These are phyloP conservation scores for Eutrema yunnanense DNA, from an alignment of 345 rosid genomes.

Conservation along the genomic window DNA sequence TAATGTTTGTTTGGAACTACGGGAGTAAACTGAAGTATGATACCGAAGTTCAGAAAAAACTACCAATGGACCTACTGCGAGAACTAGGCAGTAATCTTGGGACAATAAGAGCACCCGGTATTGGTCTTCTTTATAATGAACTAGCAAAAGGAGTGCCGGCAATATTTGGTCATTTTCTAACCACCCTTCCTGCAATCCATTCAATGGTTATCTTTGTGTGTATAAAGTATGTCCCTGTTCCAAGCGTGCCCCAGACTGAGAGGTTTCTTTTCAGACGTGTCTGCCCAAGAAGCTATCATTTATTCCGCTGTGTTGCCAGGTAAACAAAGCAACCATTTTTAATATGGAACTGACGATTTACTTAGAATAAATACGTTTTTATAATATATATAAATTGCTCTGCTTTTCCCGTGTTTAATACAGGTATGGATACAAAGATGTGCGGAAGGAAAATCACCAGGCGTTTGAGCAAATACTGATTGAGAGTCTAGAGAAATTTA, in stretches of 20 bases:
- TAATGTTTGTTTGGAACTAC: conserved; percentile 92
- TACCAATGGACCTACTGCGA: conserved; percentile 85
- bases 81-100: conserved; percentile 93
- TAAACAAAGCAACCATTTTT: conserved; percentile 24
- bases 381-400: background rate
- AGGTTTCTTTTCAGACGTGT: conserved; percentile 95
- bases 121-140: conserved; percentile 92
- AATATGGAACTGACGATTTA: background rate
- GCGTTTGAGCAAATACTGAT: conserved; percentile 90
- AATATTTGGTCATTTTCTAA: conserved; percentile 91
- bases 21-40: conserved; percentile 97
- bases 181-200: conserved; percentile 96
- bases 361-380: background rate
- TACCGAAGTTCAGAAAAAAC: conserved; percentile 93
- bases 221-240: conserved; percentile 95
- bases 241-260: conserved; percentile 87
- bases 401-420: background rate
- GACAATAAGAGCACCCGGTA: conserved; percentile 96
- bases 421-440: conserved; percentile 97
- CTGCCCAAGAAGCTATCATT: conserved; percentile 82
- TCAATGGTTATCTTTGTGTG: conserved; percentile 97
- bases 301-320: conserved; percentile 98
- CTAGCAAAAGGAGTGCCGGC: conserved; percentile 93
- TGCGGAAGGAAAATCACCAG: conserved; percentile 94
- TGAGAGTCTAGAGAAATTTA: conserved; percentile 96